Base-by-base conservation (phyloP, 805 yeast genomes). In the Lipomyces oligophaga region DNA sequence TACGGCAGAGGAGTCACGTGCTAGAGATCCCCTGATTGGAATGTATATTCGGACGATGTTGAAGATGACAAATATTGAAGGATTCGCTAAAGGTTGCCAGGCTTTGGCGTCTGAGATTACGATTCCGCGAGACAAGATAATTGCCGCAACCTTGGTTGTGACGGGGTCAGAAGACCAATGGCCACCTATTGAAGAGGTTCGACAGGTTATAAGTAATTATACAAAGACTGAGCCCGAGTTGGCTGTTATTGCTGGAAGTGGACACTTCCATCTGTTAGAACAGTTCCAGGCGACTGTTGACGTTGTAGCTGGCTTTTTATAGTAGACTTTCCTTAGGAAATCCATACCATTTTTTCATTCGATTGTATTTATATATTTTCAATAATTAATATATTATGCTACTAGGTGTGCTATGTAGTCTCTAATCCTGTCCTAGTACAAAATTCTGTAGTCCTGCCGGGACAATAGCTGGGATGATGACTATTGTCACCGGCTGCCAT, bases 61-160 rank as follows among this genome's bases (percentile, higher is more conserved):
- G 5, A 44, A 38, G 34, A 42, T 41, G 40, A 40, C 52, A 10
- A 33, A 40, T 25, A 22, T 21, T 18, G 53, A 49, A n/a, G 52
- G 43, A 6, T 49, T 34, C 31, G 45, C 43, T 10, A 45, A 46
- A 36, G 47, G 52, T 15, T 11, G 31, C 10, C 24, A 27, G 15
- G 46, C 45, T 10, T 38, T 49, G 8, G 34, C 50, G 11, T 26
- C 27, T 4, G 53, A 46, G 10, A 18, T 15, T 5, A 32, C 22
- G 4, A 35, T 43, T 18, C 22, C 28, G 4, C 40, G 41, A 6
- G 45, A 40, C 22, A 22, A 28, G 16, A 39, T 34, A 13, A 16
- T 20, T 6, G 26, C 38, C 1, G 43, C 37, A 3, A 28, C 32
- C 5, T 26, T 49, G n/a, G 5, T 46, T 16, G 31, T 49, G 11